A percentile compares a stretch with the other conserved stretches of the same genome.
Evolutionary conservation across 2,329 filamentous ascomycete species (phyloP).

Genomic region (Ilyonectria robusta): DNA sequence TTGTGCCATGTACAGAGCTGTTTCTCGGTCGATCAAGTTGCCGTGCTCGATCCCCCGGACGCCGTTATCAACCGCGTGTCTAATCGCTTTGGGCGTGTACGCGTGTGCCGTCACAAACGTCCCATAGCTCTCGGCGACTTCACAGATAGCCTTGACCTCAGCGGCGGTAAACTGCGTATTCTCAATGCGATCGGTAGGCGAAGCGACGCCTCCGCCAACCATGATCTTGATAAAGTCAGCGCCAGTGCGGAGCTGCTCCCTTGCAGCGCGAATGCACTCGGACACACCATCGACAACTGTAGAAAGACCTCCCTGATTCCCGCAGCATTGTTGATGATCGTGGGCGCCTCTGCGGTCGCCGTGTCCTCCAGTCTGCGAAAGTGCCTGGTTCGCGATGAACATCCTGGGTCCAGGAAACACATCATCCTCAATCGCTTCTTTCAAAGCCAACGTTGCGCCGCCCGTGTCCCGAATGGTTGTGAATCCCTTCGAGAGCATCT

Average conservation of each 20-base stretch:
- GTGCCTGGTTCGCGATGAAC: constrained; percentile 67
- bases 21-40: constrained; percentile 57
- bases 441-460: constrained; percentile 68
- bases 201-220: constrained; percentile 69
- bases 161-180: constrained; percentile 68
- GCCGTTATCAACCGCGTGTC: constrained; percentile 67
- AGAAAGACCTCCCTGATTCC: constrained; percentile 53
- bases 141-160: constrained; percentile 68
- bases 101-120: constrained; percentile 71
- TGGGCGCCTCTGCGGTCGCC: constrained; percentile 63
- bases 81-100: constrained; percentile 68
- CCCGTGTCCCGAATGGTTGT: constrained; percentile 72
- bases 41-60: constrained; percentile 66
- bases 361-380: constrained; percentile 72
- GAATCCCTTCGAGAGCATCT: constrained; percentile 71
- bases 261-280: constrained; percentile 64
- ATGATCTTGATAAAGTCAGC: constrained; percentile 75
- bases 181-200: constrained; percentile 66
- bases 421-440: constrained; percentile 69
- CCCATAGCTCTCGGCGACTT: constrained; percentile 62
- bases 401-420: constrained; percentile 69
- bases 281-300: constrained; percentile 67
- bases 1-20: constrained; percentile 64
- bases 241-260: constrained; percentile 68
- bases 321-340: constrained; percentile 55